Evolutionary conservation across 2,329 filamentous ascomycete species (phyloP), one percentile per base, ranked within the genome.

Genomic region (Fusarium caatingaense): DNA sequence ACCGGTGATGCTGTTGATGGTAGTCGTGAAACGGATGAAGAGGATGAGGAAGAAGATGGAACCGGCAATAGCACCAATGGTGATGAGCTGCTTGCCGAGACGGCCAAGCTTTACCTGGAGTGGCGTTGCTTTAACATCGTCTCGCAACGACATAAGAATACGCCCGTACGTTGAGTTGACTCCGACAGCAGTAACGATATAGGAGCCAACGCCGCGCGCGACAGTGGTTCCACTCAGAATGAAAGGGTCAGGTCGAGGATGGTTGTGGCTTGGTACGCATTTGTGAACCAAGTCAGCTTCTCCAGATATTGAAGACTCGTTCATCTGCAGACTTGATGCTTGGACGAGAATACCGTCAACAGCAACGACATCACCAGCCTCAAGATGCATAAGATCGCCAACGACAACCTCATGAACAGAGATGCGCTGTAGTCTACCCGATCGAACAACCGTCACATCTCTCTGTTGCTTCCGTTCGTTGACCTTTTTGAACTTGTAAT

Each of bases 381-480:
- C 91, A 21, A 94, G 81, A 62, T 90, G 86, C 80, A 94, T 84
- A 3, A 94, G 83, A 75, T 94, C 92, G 34, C 92, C 92, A 28
- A 92, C 92, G 23, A 93, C 80, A 21, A 94, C 81, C 73, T 93
- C 90, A 68, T 91, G 86, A 6, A 93, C 86, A 1, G 89, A 91
- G 41, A 94, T 88, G 77, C 92, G 89, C 68, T 86, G 84, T 1
- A 89, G 89, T 72, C 85, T 89, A 30, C 92, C 93, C 2, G 92
- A 94, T n/a, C 93, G 89, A 54, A 92, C 83, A 12, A 93, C 89
- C 66, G 93, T 93, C 72, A 95, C 89, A 51, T 87, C 82, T 32
- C 92, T 87, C 75, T 93, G 90, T 51, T 93, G 89, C 78, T 94
- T 94, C 76, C 93, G 93, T 78, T 89, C 89, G 79, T 94, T 94